Conservation (phyloP, 1,284 basidiomycete species). For the Cryptococcus amylolentus region DNA sequence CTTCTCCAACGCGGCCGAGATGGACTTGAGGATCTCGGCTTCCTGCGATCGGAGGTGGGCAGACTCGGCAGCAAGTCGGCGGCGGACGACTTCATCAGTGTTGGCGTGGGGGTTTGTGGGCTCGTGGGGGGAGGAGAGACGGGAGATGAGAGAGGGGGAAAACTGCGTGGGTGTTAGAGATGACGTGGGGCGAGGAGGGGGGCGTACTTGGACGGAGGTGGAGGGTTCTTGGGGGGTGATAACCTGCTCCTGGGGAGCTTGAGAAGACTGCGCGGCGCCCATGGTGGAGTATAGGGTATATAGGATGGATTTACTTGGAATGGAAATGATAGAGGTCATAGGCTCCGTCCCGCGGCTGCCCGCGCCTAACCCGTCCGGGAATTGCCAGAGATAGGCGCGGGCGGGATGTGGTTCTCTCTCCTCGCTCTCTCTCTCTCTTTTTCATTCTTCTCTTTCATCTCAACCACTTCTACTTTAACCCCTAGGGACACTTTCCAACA, state of each 20-base stretch:
- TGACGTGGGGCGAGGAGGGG: not conserved
- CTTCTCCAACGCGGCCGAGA: slow-evolving; percentile 48
- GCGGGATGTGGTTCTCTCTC: not conserved
- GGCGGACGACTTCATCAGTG: slow-evolving; percentile 43
- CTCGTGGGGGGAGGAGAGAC: slow-evolving; percentile 32
- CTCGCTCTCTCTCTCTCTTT: not conserved
- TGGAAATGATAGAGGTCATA: not conserved
- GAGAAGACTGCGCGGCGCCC: slow-evolving; percentile 42
- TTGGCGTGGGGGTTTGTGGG: slow-evolving; percentile 17
- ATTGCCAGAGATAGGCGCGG: not conserved
- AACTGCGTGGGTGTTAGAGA: slow-evolving; percentile 26
- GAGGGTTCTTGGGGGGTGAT: slow-evolving; percentile 37
- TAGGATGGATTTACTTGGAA: not conserved
- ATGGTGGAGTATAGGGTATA: slow-evolving; percentile 17
- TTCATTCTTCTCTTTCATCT: not conserved
- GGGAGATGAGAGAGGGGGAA: slow-evolving; percentile 43
- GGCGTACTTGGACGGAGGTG: slow-evolving; percentile 44
- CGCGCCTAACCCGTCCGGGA: not conserved
- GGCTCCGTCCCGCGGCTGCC: not conserved
- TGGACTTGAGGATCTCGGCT: slow-evolving; percentile 43
- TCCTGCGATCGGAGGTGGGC: slow-evolving; percentile 45
- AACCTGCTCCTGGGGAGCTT: slow-evolving; percentile 37
- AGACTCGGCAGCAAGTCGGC: slow-evolving; percentile 43
- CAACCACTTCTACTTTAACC: not conserved
- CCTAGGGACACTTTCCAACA: not conserved